Evolutionary conservation across 2,329 filamentous ascomycete genomes (phyloP).

Genomic region (Aspergillus quadrilineatus): DNA sequence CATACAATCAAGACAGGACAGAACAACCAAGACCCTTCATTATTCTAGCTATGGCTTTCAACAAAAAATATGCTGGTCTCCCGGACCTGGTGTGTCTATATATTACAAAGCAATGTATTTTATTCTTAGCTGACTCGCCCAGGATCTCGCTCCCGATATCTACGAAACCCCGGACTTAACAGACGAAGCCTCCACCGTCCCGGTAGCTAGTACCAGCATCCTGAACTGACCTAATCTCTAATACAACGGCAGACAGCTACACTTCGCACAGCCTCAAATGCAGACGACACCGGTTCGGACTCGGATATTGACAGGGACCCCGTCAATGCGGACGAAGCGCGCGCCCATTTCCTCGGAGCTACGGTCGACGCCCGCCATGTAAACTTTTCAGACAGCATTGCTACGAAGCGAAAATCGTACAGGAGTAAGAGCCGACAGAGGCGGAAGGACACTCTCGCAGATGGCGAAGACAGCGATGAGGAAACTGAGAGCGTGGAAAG

Average conservation of each 20-base stretch:
- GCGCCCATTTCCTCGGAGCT: constrained; percentile 73
- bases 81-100: constrained; percentile 66
- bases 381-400: constrained; percentile 88
- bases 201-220: constrained; percentile 52
- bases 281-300: constrained; percentile 52
- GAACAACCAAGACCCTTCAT: background rate
- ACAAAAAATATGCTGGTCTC: constrained; percentile 77
- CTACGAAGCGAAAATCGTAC: constrained; percentile 80
- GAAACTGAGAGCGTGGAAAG: constrained; percentile 74
- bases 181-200: constrained; percentile 82
- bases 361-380: constrained; percentile 73
- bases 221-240: constrained; percentile 17
- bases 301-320: constrained; percentile 73
- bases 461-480: constrained; percentile 73
- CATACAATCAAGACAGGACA: background rate
- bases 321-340: constrained; percentile 74
- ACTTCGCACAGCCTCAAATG: constrained; percentile 56
- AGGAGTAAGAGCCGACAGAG: constrained; percentile 68
- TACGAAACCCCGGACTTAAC: constrained; percentile 95
- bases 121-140: constrained; percentile 10
- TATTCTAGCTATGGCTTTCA: constrained; percentile 62
- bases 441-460: constrained; percentile 48
- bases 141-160: constrained; percentile 91
- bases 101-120: background rate
- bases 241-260: constrained; percentile 44